These are phyloP conservation scores for Calonectria naviculata DNA, from an alignment of 2,329 filamentous ascomycete genomes.

Conservation along the genomic window DNA sequence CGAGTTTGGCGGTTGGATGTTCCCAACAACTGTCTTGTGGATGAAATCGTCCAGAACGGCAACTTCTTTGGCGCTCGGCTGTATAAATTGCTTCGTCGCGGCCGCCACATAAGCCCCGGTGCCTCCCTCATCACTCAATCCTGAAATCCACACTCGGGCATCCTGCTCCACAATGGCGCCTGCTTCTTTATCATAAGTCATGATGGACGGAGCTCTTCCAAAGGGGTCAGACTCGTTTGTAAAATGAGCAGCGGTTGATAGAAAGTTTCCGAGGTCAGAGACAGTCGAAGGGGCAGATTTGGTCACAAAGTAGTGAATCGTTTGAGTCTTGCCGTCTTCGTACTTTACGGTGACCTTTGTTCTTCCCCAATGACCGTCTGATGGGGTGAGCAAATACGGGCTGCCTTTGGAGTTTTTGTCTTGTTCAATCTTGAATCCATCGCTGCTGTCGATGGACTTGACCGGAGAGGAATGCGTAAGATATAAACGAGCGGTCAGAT, in stretches of 20 bases:
- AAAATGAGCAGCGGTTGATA: slow-evolving; percentile 65
- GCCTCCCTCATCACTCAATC: slow-evolving; percentile 69
- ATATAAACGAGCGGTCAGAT: not conserved
- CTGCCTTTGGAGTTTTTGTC: slow-evolving; percentile 30
- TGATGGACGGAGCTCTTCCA: slow-evolving; percentile 62
- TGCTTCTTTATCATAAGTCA: slow-evolving; percentile 66
- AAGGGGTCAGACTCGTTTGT: slow-evolving; percentile 64
- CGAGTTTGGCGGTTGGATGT: slow-evolving; percentile 55
- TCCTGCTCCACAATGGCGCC: slow-evolving; percentile 57
- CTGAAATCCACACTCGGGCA: slow-evolving; percentile 66
- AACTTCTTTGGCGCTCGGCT: slow-evolving; percentile 61
- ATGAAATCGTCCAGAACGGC: slow-evolving; percentile 65
- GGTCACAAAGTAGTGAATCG: slow-evolving; percentile 67
- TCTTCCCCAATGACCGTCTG: slow-evolving; percentile 59
- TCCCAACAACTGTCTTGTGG: slow-evolving; percentile 60
- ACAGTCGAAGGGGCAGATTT: slow-evolving; percentile 57
- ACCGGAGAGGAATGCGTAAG: not conserved
- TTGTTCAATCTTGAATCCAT: slow-evolving; percentile 54
- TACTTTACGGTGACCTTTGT: slow-evolving; percentile 60
- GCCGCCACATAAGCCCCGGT: slow-evolving; percentile 66
- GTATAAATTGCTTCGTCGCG: slow-evolving; percentile 63
- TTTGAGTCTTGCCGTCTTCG: slow-evolving; percentile 58
- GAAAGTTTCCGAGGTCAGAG: slow-evolving; percentile 60
- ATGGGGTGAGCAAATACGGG: slow-evolving; percentile 56
- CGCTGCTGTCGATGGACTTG: slow-evolving; percentile 42